These are phyloP conservation scores for Pseudogymnoascus sp. DNA, from an alignment of 2,329 filamentous ascomycete species.

Conservation along the genomic window DNA sequence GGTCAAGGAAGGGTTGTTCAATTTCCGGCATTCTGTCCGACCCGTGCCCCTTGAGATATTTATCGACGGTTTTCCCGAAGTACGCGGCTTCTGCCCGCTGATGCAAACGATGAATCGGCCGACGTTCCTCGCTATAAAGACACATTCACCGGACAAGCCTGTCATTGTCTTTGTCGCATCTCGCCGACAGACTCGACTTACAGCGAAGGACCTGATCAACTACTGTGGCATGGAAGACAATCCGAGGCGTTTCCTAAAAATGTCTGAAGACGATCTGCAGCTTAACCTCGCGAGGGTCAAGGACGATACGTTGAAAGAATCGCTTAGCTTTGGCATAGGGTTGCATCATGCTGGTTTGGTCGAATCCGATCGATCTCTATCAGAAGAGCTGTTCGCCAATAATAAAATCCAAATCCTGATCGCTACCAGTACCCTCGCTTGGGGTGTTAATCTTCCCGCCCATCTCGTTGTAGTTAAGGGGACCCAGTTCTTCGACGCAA, in stretches of 20 bases:
- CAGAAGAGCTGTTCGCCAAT: conserved; percentile 90
- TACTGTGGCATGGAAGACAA: conserved; percentile 98
- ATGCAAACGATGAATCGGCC: conserved; percentile 99
- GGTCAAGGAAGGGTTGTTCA: conserved; percentile 91
- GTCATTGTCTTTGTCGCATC: conserved; percentile 98
- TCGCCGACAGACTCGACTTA: conserved; percentile 85
- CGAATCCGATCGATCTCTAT: conserved; percentile 81
- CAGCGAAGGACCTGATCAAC: conserved; percentile 93
- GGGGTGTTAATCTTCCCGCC: conserved; percentile 95
- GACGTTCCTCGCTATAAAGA: conserved; percentile 92
- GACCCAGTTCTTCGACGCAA: conserved; percentile 96
- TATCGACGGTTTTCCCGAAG: conserved; percentile 94
- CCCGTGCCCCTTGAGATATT: conserved; percentile 93
- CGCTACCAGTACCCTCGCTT: conserved; percentile 90
- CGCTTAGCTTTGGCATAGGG: conserved; percentile 94
- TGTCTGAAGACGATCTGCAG: conserved; percentile 90
- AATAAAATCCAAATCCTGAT: conserved; percentile 98
- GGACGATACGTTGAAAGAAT: conserved; percentile 84
- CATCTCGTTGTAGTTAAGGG: conserved; percentile 97
- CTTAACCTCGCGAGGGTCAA: conserved; percentile 83
- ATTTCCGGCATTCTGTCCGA: conserved; percentile 93
- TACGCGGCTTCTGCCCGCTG: conserved; percentile 87
- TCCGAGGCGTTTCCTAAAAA: conserved; percentile 80
- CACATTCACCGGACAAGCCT: conserved; percentile 89
- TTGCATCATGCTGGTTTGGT: conserved; percentile 95